Evolutionary conservation across 106 monocot genomes (phyloP), one percentile per base, ranked within the genome.

Genomic region (Chionographis japonica): DNA sequence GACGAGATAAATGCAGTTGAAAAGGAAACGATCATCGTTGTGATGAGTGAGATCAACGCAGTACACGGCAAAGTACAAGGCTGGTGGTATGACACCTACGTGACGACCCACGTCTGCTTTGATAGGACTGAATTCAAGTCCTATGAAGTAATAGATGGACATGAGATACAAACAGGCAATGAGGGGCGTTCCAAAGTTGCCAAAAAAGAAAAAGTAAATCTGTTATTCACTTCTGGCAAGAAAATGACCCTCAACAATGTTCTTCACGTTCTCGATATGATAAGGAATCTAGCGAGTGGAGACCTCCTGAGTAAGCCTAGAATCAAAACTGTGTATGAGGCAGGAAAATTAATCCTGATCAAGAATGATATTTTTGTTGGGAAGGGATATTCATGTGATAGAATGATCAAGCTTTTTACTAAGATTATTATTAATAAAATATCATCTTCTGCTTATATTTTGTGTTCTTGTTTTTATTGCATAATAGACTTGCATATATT

Each of bases 91-190:
- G 68, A 42, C 7, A 20, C 41, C 0, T 27, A 17, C 1, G 37
- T 55, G 4, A 55, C 53, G 1, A 8, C 56, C 52, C 68, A 68
- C n/a, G 16, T 54, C 15, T 68, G 68, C 37, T 20, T 55, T 56
- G 12, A 68, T 37, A 38, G 36, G 12, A 53, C 38, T 6, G 8
- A 38, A 8, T 38, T 68, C 36, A 56, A 68, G 10, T 4, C 2
- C 2, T 55, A 55, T 68, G 51, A 55, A 52, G 2, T n/a, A n/a
- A 3, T 14, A n/a, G 18, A 67, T 35, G 55, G 20, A 15, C 36
- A 68, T 3, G 56, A 15, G 52, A 1, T 68, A 4, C 3, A 20
- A 20, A 49, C 52, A 17, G 66, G 50, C 1, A 67, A 67, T 19
- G 3, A 52, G 4, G 35, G 15, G 17, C 12, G 8, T 9, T 0